Conservation (phyloP, 2,329 filamentous ascomycete genomes). For the Cladorrhinum sp. region DNA sequence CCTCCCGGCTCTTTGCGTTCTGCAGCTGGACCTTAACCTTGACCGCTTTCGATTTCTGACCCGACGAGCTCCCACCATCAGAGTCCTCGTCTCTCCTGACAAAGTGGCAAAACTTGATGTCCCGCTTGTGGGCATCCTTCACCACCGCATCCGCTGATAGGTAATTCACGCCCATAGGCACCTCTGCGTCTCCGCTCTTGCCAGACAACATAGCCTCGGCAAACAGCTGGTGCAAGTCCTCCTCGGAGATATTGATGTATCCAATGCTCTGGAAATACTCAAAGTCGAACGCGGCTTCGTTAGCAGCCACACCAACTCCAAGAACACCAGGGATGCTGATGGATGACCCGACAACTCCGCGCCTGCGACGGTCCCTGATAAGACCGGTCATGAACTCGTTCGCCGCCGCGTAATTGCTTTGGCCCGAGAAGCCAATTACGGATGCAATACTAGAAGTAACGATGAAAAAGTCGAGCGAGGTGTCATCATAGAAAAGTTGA, state of each 20-base stretch:
- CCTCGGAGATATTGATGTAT: neutral
- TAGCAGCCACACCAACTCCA: constrained; percentile 9
- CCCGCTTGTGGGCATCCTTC: neutral
- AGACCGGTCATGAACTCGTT: constrained; percentile 39
- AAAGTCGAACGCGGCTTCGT: too few species aligned
- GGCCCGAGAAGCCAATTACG: constrained; percentile 7
- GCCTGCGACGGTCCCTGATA: constrained; percentile 22
- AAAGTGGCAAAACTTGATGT: neutral
- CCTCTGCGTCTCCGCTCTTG: neutral
- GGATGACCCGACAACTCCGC: constrained; percentile 13
- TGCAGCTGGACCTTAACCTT: neutral
- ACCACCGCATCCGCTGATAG: neutral
- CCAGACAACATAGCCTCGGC: constrained; percentile 4
- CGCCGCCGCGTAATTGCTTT: constrained; percentile 12
- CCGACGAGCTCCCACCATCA: neutral
- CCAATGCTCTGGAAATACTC: neutral
- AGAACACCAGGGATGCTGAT: constrained; percentile 13
- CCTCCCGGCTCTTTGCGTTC: neutral
- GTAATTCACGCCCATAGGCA: neutral
- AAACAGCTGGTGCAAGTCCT: neutral
- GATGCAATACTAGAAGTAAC: constrained; percentile 1
- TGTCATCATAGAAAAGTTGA: constrained; percentile 32
- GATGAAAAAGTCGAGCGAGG: constrained; percentile 18
- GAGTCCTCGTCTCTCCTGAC: neutral
- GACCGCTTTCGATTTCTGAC: neutral